Evolutionary conservation across 768 basidiomycete genomes (phyloP).

Genomic region (Pisolithus orientalis): DNA sequence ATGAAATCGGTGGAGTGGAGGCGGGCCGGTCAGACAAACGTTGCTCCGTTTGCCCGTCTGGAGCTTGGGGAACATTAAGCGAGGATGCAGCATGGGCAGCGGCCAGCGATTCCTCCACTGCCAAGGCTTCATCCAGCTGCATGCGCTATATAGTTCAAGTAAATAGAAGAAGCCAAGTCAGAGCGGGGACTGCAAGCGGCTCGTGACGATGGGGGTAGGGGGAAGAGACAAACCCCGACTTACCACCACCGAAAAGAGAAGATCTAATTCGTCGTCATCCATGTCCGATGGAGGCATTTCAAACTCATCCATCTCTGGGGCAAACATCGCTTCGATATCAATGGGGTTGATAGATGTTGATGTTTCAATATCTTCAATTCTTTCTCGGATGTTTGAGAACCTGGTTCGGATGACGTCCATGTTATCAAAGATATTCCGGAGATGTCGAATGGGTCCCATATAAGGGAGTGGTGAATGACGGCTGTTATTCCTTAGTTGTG

Average conservation of each 20-base stretch:
- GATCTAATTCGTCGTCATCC: background rate
- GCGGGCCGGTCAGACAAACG: background rate
- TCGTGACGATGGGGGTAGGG: slow-evolving; percentile 20
- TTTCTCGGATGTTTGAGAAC: no score
- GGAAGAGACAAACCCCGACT: background rate
- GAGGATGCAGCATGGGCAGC: background rate
- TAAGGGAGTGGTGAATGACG: slow-evolving; percentile 24
- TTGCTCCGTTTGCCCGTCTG: background rate
- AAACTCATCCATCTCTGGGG: no score
- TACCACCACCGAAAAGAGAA: background rate
- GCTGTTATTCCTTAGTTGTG: slow-evolving; percentile 12
- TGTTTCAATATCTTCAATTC: no score
- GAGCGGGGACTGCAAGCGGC: slow-evolving; percentile 25
- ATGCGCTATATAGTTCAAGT: slow-evolving; percentile 2
- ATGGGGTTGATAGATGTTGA: no score
- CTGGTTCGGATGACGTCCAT: no score
- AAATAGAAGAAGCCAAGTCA: slow-evolving; percentile 16
- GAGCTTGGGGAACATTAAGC: background rate
- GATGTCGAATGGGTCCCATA: slow-evolving; percentile 33
- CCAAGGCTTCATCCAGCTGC: slow-evolving; percentile 11
- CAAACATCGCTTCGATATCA: no score
- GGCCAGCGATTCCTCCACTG: slow-evolving; percentile 3
- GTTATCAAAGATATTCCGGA: slow-evolving; percentile 43
- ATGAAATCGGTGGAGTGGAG: background rate
- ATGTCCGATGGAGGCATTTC: background rate